Base-by-base conservation (phyloP, 2,329 filamentous ascomycete genomes). In the Tolypocladium ophioglossoides region DNA sequence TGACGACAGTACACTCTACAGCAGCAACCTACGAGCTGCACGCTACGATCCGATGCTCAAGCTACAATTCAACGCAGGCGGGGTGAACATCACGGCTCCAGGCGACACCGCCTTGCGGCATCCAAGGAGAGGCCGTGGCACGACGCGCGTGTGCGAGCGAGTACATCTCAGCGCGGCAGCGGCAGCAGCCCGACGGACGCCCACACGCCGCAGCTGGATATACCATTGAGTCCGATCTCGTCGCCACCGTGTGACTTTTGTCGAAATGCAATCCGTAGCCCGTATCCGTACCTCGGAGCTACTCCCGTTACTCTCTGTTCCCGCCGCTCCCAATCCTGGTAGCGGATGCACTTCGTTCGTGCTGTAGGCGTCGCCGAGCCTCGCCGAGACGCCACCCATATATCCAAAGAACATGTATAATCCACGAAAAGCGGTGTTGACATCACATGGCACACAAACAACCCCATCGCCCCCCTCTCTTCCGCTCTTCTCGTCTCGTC, bases 101-200 rank as follows among this genome's bases (percentile, higher is more conserved):
- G n/a, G n/a, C n/a, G 11, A n/a, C 35, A 38, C 52, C 52, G 52
- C 52, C 52, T 54, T 54, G 52, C 52, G 52, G 47, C 44, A 34
- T 34, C 47, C 34, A 11, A n/a, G 2, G 5, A 20, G 24, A 32
- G 41, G 14, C 24, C 27, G n/a, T n/a, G 38, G 37, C 47, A 38
- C 37, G n/a, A 11, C 39, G 20, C 27, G 35, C 37, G 27, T 6
- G n/a, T n/a, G 37, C 27, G 47, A 22, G 41, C 44, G 35, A 53
- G 47, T 50, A 46, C 52, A 22, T 54, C 38, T 54, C 52, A 34
- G 38, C 47, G 39, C 14, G 30, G 48, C 51, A 22, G 44, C 52
- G 14, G 24, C 41, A 24, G 20, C 35, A 27, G 24, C 46, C n/a
- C 30, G n/a, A 24, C 7, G 27, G 41, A n/a, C n/a, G n/a, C n/a